Conservation (phyloP, 2,329 filamentous ascomycete genomes). For the Penicillium brevicompactum region DNA sequence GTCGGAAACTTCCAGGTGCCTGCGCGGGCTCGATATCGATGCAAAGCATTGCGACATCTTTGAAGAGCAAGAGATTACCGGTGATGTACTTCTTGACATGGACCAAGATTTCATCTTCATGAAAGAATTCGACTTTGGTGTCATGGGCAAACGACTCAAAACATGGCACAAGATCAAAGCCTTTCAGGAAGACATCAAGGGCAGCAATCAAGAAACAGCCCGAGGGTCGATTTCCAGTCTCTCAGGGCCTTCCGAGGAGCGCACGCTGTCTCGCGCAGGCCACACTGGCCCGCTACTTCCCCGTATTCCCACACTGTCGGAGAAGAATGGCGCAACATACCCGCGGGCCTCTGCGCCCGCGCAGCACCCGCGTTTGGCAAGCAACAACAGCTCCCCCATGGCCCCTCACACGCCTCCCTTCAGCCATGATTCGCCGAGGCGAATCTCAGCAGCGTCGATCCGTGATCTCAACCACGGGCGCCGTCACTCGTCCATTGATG, state of each 20-base stretch:
- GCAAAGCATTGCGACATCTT: conserved; percentile 92
- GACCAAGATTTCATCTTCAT: conserved; percentile 93
- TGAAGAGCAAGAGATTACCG: conserved; percentile 90
- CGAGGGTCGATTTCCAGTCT: conserved; percentile 42
- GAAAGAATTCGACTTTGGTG: conserved; percentile 91
- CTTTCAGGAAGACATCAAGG: conserved; percentile 82
- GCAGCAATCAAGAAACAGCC: conserved; percentile 49
- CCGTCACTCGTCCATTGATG: conserved; percentile 85
- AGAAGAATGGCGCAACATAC: conserved; percentile 32
- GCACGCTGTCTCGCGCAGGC: conserved; percentile 45
- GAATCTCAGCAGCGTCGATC: conserved; percentile 79
- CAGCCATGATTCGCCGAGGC: conserved; percentile 44
- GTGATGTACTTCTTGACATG: conserved; percentile 91
- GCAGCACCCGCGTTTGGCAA: conserved; percentile 35
- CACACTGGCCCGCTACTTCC: conserved; percentile 44
- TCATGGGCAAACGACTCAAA: conserved; percentile 84
- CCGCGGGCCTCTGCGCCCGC: conserved; percentile 28
- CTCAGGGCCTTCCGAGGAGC: conserved; percentile 48
- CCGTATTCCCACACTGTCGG: conserved; percentile 46
- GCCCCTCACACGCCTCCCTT: conserved; percentile 47
- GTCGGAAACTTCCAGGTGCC: conserved; percentile 81
- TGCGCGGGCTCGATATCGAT: conserved; percentile 84
- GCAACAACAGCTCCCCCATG: conserved; percentile 46
- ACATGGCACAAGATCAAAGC: conserved; percentile 97
- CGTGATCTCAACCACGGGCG: conserved; percentile 81